phyloP scores from a whole-genome alignment of 2,329 filamentous ascomycete genomes.

The Cercospora sesami region DNA sequence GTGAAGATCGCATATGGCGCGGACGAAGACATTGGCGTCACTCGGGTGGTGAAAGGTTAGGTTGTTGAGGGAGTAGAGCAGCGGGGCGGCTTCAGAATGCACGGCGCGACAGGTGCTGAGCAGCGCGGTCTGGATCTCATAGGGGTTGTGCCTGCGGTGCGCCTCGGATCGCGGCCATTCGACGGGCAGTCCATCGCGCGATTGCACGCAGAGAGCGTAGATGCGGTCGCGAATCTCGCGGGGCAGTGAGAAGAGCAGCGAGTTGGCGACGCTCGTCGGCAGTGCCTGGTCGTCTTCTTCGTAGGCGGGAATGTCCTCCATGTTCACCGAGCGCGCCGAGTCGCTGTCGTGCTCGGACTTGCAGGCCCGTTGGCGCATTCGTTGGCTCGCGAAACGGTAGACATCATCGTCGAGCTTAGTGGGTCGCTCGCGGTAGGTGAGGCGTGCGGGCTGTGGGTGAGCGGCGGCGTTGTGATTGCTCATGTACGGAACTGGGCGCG shows the following conservation, averaged over 20 bases:
- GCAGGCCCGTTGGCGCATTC: neutral
- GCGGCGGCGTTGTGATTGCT: constrained; percentile 30
- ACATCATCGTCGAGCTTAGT: constrained; percentile 30
- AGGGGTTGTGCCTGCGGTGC: constrained; percentile 18
- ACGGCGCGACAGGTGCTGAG: constrained; percentile 37
- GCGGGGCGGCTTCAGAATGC: constrained; percentile 36
- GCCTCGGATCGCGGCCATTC: constrained; percentile 35
- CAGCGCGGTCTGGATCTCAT: constrained; percentile 35
- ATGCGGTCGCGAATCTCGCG: constrained; percentile 41
- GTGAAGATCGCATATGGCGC: constrained; percentile 33
- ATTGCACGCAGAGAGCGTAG: constrained; percentile 37
- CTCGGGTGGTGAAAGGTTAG: constrained; percentile 41
- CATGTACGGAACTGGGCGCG: constrained; percentile 39
- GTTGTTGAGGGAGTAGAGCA: constrained; percentile 41
- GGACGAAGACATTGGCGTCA: constrained; percentile 43
- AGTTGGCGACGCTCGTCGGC: constrained; percentile 35
- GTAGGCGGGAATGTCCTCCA: constrained; percentile 24
- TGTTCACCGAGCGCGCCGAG: constrained; percentile 6
- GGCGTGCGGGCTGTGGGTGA: constrained; percentile 11
- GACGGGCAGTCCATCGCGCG: constrained; percentile 31
- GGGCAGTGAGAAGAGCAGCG: constrained; percentile 39
- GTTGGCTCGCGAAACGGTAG: constrained; percentile 30
- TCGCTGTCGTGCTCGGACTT: constrained; percentile 5
- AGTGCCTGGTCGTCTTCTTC: constrained; percentile 18
- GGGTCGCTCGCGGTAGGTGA: constrained; percentile 23